Base-by-base conservation (phyloP, 306 rosid genomes). In the Cucumis cinereus region DNA sequence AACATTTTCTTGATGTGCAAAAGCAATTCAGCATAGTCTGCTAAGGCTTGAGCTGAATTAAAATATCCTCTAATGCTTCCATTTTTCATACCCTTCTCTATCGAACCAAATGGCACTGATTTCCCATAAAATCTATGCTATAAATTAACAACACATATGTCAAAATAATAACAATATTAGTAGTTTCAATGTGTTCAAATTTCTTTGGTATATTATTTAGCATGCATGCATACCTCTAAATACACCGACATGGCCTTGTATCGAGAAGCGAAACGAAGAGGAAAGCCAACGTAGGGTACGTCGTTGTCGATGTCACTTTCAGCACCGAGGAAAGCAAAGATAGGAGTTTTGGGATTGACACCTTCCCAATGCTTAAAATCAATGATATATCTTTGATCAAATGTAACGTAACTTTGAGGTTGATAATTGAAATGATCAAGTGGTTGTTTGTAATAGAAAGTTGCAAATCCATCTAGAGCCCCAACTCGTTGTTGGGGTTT, bases 21-120 rank as follows among this genome's bases (percentile, higher is more conserved):
- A 62, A 88, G 78, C n/a, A 90, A 77, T 28, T 53, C 77, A 54
- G 92, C 95, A 73, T 83, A 88, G 50, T 90, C 90, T 79, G 92
- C 95, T 36, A 83, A 8, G 20, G 92, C 89, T 80, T 88, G 90
- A 0, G 87, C 90, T 9, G 91, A 86, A 79, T 83, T 87, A 55
- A 86, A 80, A 71, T 86, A 80, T 2, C 89, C 91, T 0, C 72
- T 77, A 73, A 73, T 69, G 64, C 59, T 76, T 8, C 76, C 84
- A 81, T 87, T 83, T 20, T 63, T 78, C 84, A 85, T 75, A 10
- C 87, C 84, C 53, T 79, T 61, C 57, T 81, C 12, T 30, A 40
- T 7, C 22, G 86, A 85, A 11, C 88, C 84, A 47, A 81, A 84
- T 19, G 91, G 88, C 22, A 86, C 23, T 22, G 91, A 89, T 81